Evolutionary conservation across 2,329 filamentous ascomycete genomes (phyloP).

Genomic region (Penicillium sp.): DNA sequence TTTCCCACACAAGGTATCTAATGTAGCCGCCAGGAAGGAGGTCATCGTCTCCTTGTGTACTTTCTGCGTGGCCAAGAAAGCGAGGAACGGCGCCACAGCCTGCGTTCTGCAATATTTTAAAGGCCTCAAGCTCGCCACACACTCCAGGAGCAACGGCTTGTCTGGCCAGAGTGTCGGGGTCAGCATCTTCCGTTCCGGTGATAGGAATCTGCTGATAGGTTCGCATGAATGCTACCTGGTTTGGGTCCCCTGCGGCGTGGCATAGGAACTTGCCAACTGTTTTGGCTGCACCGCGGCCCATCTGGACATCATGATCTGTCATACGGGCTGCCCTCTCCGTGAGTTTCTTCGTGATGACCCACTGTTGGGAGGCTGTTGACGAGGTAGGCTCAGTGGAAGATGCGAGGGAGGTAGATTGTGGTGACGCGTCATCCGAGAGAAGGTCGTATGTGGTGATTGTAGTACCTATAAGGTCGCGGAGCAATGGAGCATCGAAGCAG

Average conservation of each 20-base stretch:
- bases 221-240: slow-evolving; percentile 18
- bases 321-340: no score
- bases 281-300: not conserved
- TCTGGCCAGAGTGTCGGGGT: slow-evolving; percentile 10
- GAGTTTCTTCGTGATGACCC: no score
- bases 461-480: slow-evolving; percentile 17
- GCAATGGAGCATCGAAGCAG: slow-evolving; percentile 12
- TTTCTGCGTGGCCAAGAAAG: slow-evolving; percentile 18
- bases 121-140: not conserved
- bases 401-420: slow-evolving; percentile 6
- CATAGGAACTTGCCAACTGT: not conserved
- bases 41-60: slow-evolving; percentile 12
- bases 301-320: not conserved
- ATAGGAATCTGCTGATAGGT: slow-evolving; percentile 18
- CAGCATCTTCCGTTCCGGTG: slow-evolving; percentile 14
- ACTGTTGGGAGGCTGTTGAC: no score
- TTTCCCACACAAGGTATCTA: slow-evolving; percentile 19
- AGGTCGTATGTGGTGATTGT: slow-evolving; percentile 12
- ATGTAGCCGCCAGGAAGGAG: slow-evolving; percentile 20
- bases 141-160: slow-evolving; percentile 10
- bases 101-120: slow-evolving; percentile 10
- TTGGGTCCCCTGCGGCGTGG: slow-evolving; percentile 9
- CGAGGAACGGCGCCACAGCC: slow-evolving; percentile 16
- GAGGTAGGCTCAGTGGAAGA: not conserved
- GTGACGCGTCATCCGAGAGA: slow-evolving; percentile 5